Evolutionary conservation across 2,329 filamentous ascomycete species (phyloP), one percentile per base, ranked within the genome.

Genomic region (Fusarium sp.): DNA sequence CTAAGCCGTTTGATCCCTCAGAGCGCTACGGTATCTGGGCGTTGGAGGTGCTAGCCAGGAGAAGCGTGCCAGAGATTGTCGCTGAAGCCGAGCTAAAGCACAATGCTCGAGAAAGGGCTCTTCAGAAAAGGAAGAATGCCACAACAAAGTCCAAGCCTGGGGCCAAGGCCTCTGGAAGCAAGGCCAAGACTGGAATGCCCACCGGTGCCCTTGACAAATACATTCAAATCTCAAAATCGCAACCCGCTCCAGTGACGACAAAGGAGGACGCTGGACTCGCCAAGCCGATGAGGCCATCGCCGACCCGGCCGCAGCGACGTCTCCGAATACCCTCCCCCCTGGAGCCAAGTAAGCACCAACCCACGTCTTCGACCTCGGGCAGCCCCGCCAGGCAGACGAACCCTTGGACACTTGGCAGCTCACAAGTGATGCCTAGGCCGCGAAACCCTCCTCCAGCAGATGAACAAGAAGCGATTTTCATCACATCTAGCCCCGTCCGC

Each of bases 1-100:
- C 47, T 1, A 65, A 38, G 1, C 62, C 62, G 1, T 95, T 93
- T 75, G 91, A 95, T 76, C 93, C 94, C 0, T 87, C 86, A 10
- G 87, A 90, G 32, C 85, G 90, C 2, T 90, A 45, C 70, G 80
- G n/a, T 73, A 77, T 70, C 20, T 86, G 85, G 84, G 77, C 84
- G 6, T 72, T 85, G 20, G 84, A 86, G 60, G 74, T 71, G 5
- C 72, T 84, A n/a, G 79, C 78, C 17, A 79, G 69, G 47, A 73
- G 68, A 7, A 76, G 73, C 6, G 68, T 78, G 4, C 78, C 82
- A 4, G 65, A 68, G 20, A 67, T 71, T 6, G 66, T 83, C 10
- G 63, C 73, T 4, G 72, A 76, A 6, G 82, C 81, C 74, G 78
- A 83, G 61, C 70, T 74, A 4, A 66, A 72, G n/a, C 69, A 72